phyloP scores from a whole-genome alignment of 257 asterid genomes.

The Nicotiana knightiana region DNA sequence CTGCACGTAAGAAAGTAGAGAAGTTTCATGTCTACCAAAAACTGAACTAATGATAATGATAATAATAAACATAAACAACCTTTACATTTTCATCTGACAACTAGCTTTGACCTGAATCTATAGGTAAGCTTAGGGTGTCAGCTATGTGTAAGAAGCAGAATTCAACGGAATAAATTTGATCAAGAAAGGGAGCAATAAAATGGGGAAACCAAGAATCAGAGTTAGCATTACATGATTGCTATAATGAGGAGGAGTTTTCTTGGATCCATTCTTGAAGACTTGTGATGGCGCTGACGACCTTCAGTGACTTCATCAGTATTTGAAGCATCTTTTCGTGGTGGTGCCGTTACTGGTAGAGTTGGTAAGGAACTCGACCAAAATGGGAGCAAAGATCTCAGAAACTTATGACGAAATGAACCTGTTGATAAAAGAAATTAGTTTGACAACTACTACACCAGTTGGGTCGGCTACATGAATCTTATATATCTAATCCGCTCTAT shows the following conservation, averaged over 20 bases:
- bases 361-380: conserved; percentile 95
- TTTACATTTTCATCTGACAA: background rate
- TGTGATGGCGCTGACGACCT: conserved; percentile 64
- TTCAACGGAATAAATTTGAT: background rate
- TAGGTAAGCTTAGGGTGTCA: background rate
- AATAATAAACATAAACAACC: background rate
- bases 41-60: background rate
- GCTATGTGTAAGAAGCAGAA: background rate
- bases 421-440: conserved; percentile 22
- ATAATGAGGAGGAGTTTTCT: conserved; percentile 82
- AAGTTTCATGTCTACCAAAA: conserved; percentile 8
- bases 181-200: background rate
- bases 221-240: conserved; percentile 60
- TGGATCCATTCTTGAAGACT: conserved; percentile 83
- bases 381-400: conserved; percentile 78
- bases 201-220: conserved; percentile 3
- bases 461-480: background rate
- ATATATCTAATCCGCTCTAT: background rate
- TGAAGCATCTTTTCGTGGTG: conserved; percentile 68
- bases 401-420: conserved; percentile 78
- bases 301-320: conserved; percentile 63
- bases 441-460: background rate
- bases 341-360: conserved; percentile 85
- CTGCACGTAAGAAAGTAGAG: conserved; percentile 29
- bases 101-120: background rate